Conservation (phyloP, 2,329 filamentous ascomycete species). For the Helotiales sp. region DNA sequence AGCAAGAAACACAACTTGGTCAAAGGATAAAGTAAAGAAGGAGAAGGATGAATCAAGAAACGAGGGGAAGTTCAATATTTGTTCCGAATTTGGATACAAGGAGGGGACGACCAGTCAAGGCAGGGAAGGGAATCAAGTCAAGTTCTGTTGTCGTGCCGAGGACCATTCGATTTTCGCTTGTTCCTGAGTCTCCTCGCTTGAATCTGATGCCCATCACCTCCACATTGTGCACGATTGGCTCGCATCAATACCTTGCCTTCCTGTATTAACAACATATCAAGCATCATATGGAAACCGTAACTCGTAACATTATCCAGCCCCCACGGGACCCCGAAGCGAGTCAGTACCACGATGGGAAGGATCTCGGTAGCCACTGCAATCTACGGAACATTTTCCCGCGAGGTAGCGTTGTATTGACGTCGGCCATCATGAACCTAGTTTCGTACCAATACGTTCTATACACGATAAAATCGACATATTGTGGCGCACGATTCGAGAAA, state of each 20-base stretch:
- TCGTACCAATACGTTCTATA: too few species aligned
- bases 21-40: not conserved
- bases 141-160: not conserved
- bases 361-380: not conserved
- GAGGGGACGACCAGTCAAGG: not conserved
- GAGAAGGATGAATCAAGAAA: not conserved
- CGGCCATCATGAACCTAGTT: too few species aligned
- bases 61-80: not conserved
- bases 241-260: not conserved
- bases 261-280: not conserved
- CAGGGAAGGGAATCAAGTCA: not conserved
- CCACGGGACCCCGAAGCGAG: not conserved
- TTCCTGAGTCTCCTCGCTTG: not conserved
- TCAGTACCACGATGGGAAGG: not conserved
- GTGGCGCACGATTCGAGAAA: too few species aligned
- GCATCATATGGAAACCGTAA: not conserved
- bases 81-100: not conserved
- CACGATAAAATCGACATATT: too few species aligned
- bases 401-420: too few species aligned
- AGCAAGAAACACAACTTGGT: not conserved
- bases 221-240: conserved; percentile 1
- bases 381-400: not conserved
- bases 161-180: not conserved
- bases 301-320: not conserved
- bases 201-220: not conserved